Evolutionary conservation across 148 eudicot species (phyloP), one percentile per base, ranked within the genome.

Genomic region (Limonium bicolor): DNA sequence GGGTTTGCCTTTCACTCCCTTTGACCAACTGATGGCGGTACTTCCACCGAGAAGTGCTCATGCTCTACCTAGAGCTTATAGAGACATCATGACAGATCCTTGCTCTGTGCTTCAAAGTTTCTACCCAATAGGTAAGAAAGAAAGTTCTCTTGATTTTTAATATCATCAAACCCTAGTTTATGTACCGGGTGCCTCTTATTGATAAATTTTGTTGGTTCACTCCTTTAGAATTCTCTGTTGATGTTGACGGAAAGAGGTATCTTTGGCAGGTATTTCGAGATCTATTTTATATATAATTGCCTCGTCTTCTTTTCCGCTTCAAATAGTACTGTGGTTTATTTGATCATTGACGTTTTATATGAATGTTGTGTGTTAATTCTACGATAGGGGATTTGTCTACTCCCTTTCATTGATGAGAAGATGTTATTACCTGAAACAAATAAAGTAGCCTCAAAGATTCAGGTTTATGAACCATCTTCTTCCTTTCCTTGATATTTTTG

Each of bases 11-110:
- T 72, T 78, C 24, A 62, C 24, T 41, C 80, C 94, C 0, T 78
- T 74, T 43, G 80, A 74, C 37, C 94, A 82, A 25, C 65, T 82
- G 6, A 62, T 82, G 94, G 77, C 68, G 5, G 80, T 82, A 0
- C 68, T 82, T 19, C 94, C 94, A 7, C 83, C 83, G 0, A 62
- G 55, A 45, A 82, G 94, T 51, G 69, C 64, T 23, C 71, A 64
- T 41, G 77, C 74, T 1, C 86, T 82, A 34, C 94, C 86, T 11
- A 20, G 11, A 26, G 47, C 56, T 1, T 78, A 66, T 23, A 35
- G 47, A 47, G 41, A 31, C 3, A 66, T 82, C 0, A 78, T 82
- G 94, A 53, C 33, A 1, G 64, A 59, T 31, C 56, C 38, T 4
- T 25, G 45, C 7, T 81, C 93, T 0, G 30, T 25, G 2, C 64